These are phyloP conservation scores for Solanum piurae DNA, from an alignment of 257 asterid species.

Conservation along the genomic window DNA sequence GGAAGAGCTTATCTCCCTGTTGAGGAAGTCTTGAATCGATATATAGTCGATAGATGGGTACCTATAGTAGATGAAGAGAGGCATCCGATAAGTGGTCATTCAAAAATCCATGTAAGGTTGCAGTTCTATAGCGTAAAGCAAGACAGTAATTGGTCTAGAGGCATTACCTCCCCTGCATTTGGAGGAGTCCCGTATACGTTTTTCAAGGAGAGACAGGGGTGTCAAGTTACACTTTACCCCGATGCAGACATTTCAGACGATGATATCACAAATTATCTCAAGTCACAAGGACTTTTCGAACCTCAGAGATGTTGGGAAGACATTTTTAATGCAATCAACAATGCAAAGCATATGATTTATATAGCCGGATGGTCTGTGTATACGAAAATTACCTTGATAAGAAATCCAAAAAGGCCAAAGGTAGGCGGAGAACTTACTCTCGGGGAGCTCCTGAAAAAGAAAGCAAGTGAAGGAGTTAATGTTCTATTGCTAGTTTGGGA, in stretches of 20 bases:
- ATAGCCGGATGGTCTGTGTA: slow-evolving; percentile 81
- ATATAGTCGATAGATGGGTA: slow-evolving; percentile 47
- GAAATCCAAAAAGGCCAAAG: slow-evolving; percentile 45
- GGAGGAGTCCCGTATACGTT: slow-evolving; percentile 57
- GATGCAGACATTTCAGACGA: slow-evolving; percentile 63
- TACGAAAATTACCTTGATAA: slow-evolving; percentile 40
- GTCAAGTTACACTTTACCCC: slow-evolving; percentile 51
- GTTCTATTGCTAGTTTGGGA: slow-evolving; percentile 88
- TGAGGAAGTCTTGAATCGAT: slow-evolving; percentile 36
- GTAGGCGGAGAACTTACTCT: slow-evolving; percentile 45
- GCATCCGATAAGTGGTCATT: slow-evolving; percentile 38
- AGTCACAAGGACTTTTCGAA: slow-evolving; percentile 15
- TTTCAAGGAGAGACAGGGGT: slow-evolving; percentile 60
- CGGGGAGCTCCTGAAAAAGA: slow-evolving; percentile 59
- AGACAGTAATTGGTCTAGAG: slow-evolving; percentile 63
- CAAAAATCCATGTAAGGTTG: slow-evolving; percentile 53
- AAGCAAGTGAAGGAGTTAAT: slow-evolving; percentile 66
- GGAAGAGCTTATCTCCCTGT: slow-evolving; percentile 73
- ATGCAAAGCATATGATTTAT: slow-evolving; percentile 63
- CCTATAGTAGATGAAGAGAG: slow-evolving; percentile 43
- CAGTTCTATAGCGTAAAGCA: slow-evolving; percentile 32
- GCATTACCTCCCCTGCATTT: slow-evolving; percentile 33
- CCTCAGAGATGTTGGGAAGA: slow-evolving; percentile 84
- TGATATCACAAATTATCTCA: slow-evolving; percentile 18
- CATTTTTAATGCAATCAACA: slow-evolving; percentile 45